Evolutionary conservation across 768 basidiomycete species (phyloP).

Genomic region (Panus rudis): DNA sequence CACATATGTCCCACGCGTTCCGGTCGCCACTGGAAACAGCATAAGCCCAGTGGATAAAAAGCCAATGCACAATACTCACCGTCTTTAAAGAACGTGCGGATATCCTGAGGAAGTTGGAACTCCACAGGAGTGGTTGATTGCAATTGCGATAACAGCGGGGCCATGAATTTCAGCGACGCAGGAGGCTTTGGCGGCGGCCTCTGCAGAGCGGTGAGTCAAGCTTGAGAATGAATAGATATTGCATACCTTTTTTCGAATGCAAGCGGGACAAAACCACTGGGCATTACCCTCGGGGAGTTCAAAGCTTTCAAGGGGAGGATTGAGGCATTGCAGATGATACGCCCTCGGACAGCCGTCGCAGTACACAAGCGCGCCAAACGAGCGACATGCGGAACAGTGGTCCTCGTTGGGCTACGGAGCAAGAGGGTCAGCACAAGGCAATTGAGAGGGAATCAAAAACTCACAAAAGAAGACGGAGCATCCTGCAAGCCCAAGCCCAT

Average conservation of each 20-base stretch:
- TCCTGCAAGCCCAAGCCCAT: constrained; percentile 32
- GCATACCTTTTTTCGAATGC: constrained; percentile 56
- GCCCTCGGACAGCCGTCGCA: constrained; percentile 96
- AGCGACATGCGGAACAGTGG: constrained; percentile 81
- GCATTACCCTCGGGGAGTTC: constrained; percentile 74
- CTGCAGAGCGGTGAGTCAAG: constrained; percentile 27
- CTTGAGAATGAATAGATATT: constrained; percentile 8
- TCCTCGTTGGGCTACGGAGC: constrained; percentile 57
- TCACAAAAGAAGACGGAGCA: constrained; percentile 29
- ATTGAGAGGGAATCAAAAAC: constrained; percentile 11
- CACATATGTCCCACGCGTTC: constrained; percentile 75
- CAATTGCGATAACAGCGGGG: constrained; percentile 64
- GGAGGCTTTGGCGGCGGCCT: constrained; percentile 63
- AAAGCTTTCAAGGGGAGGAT: constrained; percentile 86
- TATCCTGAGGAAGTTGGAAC: constrained; percentile 82
- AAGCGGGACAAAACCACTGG: constrained; percentile 76
- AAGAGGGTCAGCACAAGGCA: constrained; percentile 4
- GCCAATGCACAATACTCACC: constrained; percentile 37
- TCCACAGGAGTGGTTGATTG: constrained; percentile 68
- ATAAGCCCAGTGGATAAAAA: too few relatives aligned
- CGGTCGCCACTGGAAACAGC: constrained; percentile 57
- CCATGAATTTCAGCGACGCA: constrained; percentile 48
- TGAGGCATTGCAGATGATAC: constrained; percentile 94
- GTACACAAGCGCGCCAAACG: constrained; percentile 80
- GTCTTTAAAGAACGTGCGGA: constrained; percentile 79